Base-by-base conservation (phyloP, 2,329 filamentous ascomycete species). In the Paracoccidioides lutzii region DNA sequence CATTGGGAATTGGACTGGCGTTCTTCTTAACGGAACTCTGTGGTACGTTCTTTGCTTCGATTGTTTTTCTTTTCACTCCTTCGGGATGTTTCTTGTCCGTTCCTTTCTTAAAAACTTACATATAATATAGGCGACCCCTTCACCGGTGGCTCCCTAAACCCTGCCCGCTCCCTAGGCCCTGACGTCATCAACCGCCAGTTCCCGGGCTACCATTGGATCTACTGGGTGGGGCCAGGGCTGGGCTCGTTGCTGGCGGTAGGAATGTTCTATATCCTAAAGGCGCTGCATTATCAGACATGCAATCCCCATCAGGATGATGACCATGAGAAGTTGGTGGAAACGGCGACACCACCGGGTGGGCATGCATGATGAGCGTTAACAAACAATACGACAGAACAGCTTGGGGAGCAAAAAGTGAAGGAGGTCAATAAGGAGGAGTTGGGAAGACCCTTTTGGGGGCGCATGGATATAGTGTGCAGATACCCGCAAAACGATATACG, bases 1-100 rank as follows among this genome's bases (percentile, higher is more conserved):
- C 86, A 0, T 71, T 89, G 3, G 84, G 83, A 10, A 87, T 90
- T 61, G 87, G 87, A 0, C 69, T 88, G 2, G 75, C 84, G 0
- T 76, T 89, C 54, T 88, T 89, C 67, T 77, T 88, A 45, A 73
- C 74, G 0, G 75, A 81, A 56, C 59, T 81, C 52, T 69, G 74
- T 3, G 77, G 76, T 68, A 64, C 37, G 63, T 59, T 6, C 32
- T 22, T 3, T 14, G 3, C 32, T 30, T 22, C 15, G 3, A 10
- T 7, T 38, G 2, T 46, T n/a, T 46, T 6, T 12, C 22, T 49
- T 35, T 37, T 37, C 9, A 8, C 12, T 9, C 8, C 28, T 7
- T 5, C 33, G 37, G 12, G 9, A 7, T 9, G 8, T n/a, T 10
- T 2, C n/a, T 37, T 42, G 8, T 41, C 28, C 3, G 9, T 3